Evolutionary conservation across 352 stramenopile species (phyloP), one percentile per base, ranked within the genome.

Genomic region (Discostella stelligera): DNA sequence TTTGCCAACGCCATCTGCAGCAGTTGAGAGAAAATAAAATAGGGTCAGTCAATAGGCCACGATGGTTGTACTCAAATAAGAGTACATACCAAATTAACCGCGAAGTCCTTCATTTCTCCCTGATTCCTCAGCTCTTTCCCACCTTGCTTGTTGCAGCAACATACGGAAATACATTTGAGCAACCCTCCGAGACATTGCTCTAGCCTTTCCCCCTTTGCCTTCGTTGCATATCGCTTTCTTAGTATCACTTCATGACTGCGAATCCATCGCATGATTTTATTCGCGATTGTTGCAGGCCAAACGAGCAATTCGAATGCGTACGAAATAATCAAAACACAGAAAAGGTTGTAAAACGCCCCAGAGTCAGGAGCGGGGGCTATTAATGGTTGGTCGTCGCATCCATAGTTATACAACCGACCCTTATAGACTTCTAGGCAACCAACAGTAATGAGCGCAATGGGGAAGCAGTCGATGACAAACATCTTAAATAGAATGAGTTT

Each of bases 71-170:
- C 30, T 44, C 18, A 67, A 59, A 41, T 62, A 18, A 2, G 55
- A 23, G 14, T 11, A 11, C 25, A 18, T 37, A 74, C 66, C 66
- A 82, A 65, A 49, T 77, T 82, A 37, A 21, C 71, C 21, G 74
- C 74, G 70, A 82, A 82, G 66, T 82, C 74, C 54, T 74, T 77
- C 62, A 77, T 44, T 52, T 82, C 66, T 21, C 74, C 74, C n/a
- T 70, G 62, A 62, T 82, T 82, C 49, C 73, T 82, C n/a, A 82
- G 60, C 18, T 82, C 74, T 27, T 82, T 58, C 14, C 74, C 74
- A 16, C 74, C 74, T 32, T 52, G 41, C 18, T 39, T 49, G n/a
- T 67, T 81, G 53, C 25, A 67, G 53, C 25, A 67, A 20, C 54
- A 76, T 3, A 69, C 20, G n/a, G 67, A 70, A 49, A 77, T 37